A percentile compares a stretch with the other conserved stretches of the same genome.
phyloP scores from a whole-genome alignment of 441 rosid species.

The Populus tomentosa region DNA sequence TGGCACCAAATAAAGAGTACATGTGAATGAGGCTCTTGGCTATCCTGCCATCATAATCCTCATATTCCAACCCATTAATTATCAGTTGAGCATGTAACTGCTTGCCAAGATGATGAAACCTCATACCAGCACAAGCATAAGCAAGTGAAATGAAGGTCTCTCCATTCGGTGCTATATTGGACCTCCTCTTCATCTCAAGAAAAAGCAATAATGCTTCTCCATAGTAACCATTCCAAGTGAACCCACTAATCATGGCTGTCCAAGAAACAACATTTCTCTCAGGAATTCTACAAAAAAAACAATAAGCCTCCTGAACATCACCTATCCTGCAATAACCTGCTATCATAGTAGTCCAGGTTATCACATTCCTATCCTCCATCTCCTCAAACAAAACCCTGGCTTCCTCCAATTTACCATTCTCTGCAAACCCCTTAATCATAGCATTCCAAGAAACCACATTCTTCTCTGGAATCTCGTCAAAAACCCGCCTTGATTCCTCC shows the following conservation, averaged over 20 bases:
- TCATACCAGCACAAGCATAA: conserved; percentile 70
- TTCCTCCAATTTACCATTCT: conserved; percentile 45
- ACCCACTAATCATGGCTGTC: conserved; percentile 86
- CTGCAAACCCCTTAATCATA: conserved; percentile 64
- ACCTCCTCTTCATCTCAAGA: conserved; percentile 45
- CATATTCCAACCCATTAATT: conserved; percentile 32
- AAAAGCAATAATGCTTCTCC: conserved; percentile 61
- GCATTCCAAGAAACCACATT: conserved; percentile 46
- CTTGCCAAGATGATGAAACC: conserved; percentile 47
- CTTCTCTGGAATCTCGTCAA: conserved; percentile 39
- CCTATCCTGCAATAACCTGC: conserved; percentile 61
- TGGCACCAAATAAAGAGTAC: conserved; percentile 55
- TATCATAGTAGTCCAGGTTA: conserved; percentile 74
- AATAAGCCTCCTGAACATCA: conserved; percentile 52
- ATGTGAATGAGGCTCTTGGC: conserved; percentile 65
- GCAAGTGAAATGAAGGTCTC: conserved; percentile 74
- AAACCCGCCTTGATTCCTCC: conserved; percentile 56
- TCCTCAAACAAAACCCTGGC: conserved; percentile 63
- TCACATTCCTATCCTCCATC: conserved; percentile 56
- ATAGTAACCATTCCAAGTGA: conserved; percentile 66
- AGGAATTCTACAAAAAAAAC: conserved; percentile 55
- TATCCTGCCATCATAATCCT: conserved; percentile 62
- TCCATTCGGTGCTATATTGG: conserved; percentile 39
- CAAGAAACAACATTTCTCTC: conserved; percentile 73
- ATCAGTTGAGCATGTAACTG: conserved; percentile 66